Percentiles rank a stretch among this genome's conserved stretches.
Conservation (phyloP, 176 grass and related monocot genomes). For the Alloteropsis semialata region DNA sequence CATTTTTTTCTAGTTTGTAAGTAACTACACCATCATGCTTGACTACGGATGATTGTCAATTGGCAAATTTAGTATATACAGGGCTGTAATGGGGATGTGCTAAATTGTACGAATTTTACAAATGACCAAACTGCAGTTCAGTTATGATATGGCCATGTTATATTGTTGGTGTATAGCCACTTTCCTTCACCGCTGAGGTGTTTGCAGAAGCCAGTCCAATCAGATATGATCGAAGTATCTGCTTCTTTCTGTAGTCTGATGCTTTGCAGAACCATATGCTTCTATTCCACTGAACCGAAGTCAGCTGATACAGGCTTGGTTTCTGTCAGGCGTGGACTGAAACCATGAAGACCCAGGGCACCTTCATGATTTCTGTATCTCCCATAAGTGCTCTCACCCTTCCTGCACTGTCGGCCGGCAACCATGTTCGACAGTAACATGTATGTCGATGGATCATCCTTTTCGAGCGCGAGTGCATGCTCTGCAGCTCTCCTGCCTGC, state of each 20-base stretch:
- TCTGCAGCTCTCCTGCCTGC: conserved; percentile 46
- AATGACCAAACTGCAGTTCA: background rate
- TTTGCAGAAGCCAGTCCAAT: background rate
- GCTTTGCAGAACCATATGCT: background rate
- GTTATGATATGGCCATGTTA: background rate
- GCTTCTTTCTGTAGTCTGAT: background rate
- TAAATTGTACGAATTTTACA: background rate
- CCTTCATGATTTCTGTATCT: conserved; percentile 36
- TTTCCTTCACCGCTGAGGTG: background rate
- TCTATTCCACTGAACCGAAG: background rate
- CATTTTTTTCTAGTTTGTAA: conserved; percentile 18
- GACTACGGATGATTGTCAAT: background rate
- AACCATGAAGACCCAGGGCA: conserved; percentile 52
- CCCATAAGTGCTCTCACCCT: conserved; percentile 48
- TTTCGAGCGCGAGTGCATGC: conserved; percentile 29
- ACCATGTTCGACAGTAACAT: conserved; percentile 40
- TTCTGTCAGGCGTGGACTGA: conserved; percentile 9
- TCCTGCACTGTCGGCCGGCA: conserved; percentile 1
- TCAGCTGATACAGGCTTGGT: background rate
- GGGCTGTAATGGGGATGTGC: background rate
- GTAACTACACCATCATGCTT: conserved; percentile 12
- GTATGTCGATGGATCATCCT: conserved; percentile 56
- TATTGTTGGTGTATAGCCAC: background rate
- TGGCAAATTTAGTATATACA: conserved; percentile 2
- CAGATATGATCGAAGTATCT: background rate